Conservation (phyloP, 306 rosid species). For the Vachellia pachyceras region DNA sequence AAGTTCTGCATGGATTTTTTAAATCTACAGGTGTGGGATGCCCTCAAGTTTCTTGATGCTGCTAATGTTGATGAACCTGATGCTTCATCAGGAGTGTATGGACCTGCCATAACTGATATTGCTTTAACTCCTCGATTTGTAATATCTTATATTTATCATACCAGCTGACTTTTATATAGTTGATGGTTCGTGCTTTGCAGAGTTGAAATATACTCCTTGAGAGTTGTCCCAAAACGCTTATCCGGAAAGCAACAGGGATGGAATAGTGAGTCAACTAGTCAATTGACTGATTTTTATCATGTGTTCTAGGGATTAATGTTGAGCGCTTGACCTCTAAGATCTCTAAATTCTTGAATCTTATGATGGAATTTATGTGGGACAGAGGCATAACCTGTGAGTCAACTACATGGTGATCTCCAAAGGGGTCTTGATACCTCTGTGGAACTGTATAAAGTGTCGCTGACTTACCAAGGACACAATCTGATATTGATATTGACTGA, state of each 20-base stretch:
- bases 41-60: constrained; percentile 80
- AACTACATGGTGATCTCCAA: background rate
- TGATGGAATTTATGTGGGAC: background rate
- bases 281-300: constrained; percentile 18
- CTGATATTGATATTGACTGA: background rate
- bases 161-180: constrained; percentile 13
- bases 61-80: constrained; percentile 67
- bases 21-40: constrained; percentile 68
- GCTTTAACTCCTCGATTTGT: constrained; percentile 3
- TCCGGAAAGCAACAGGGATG: constrained; percentile 75
- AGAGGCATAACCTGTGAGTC: background rate
- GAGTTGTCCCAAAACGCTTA: constrained; percentile 64
- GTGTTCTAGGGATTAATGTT: no score
- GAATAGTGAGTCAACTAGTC: constrained; percentile 69
- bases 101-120: background rate
- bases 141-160: constrained; percentile 13
- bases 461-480: background rate
- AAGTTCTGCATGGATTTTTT: background rate
- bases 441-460: background rate
- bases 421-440: background rate
- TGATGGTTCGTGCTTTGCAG: constrained; percentile 50
- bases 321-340: no score
- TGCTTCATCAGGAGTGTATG: constrained; percentile 59
- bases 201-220: constrained; percentile 70
- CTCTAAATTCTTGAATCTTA: no score